These are phyloP conservation scores for Volutella citrinella DNA, from an alignment of 2,329 filamentous ascomycete species.

Conservation along the genomic window DNA sequence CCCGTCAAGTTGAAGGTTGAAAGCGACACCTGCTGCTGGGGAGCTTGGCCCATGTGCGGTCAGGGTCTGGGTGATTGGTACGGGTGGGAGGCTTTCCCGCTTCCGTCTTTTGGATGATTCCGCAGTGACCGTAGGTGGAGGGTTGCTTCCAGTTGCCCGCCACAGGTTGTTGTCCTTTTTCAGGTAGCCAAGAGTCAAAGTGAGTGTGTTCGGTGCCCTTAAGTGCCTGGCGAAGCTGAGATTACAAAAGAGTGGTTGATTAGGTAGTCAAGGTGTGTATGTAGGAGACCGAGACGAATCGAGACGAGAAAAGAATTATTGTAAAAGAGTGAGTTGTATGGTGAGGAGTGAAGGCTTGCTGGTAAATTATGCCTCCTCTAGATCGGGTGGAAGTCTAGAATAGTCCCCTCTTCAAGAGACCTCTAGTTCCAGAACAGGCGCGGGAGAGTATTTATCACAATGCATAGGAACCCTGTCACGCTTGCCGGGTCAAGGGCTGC, in stretches of 20 bases:
- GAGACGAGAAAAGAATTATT: slow-evolving; percentile 14
- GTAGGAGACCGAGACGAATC: slow-evolving; percentile 8
- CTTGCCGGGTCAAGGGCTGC: slow-evolving; percentile 22
- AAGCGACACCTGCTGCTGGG: slow-evolving; percentile 21
- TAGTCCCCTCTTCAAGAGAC: slow-evolving; percentile 21
- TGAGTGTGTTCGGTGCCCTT: slow-evolving; percentile 20
- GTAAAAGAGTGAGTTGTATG: slow-evolving; percentile 18
- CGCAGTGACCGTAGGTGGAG: slow-evolving; percentile 20
- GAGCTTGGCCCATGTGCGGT: slow-evolving; percentile 25
- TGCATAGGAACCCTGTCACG: slow-evolving; percentile 22
- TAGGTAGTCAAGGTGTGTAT: slow-evolving; percentile 13
- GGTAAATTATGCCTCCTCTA: slow-evolving; percentile 17
- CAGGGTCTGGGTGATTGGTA: slow-evolving; percentile 21
- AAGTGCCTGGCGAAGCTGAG: slow-evolving; percentile 13
- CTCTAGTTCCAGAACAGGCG: slow-evolving; percentile 26
- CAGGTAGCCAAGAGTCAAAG: slow-evolving; percentile 19
- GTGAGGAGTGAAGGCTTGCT: too few species aligned
- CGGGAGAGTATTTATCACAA: slow-evolving; percentile 29
- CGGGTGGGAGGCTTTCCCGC: slow-evolving; percentile 24
- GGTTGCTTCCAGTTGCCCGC: slow-evolving; percentile 19
- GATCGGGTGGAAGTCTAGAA: slow-evolving; percentile 19
- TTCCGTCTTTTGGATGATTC: slow-evolving; percentile 26
- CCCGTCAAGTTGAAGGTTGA: slow-evolving; percentile 23
- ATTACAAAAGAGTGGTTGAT: slow-evolving; percentile 17
- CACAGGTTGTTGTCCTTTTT: slow-evolving; percentile 18